These are phyloP conservation scores for Leptographium radiaticola DNA, from an alignment of 2,329 filamentous ascomycete genomes.

Conservation along the genomic window DNA sequence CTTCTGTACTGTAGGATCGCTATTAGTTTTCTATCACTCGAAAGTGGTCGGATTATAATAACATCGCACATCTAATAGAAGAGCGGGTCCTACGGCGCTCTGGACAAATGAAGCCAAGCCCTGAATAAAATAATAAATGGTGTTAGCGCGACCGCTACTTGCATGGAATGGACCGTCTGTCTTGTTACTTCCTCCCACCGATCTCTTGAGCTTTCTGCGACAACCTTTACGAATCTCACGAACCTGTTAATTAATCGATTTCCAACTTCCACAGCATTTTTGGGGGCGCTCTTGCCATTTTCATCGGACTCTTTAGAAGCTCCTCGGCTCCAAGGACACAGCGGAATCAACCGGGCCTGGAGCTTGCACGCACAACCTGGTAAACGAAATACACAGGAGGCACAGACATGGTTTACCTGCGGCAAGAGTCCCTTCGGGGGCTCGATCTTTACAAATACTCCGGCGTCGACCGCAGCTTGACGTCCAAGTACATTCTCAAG, in stretches of 20 bases:
- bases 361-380: background rate
- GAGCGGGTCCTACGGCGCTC: no score
- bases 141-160: background rate
- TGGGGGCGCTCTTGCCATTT: background rate
- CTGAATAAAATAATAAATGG: background rate
- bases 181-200: background rate
- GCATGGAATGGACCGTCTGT: no score
- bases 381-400: background rate
- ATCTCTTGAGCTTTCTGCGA: background rate
- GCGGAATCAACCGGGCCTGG: background rate
- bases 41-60: no score
- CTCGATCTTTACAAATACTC: conserved; percentile 95
- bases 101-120: background rate
- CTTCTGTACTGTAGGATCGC: background rate
- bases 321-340: background rate
- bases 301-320: background rate
- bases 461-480: conserved; percentile 75
- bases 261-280: background rate
- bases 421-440: conserved; percentile 76
- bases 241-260: background rate
- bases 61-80: no score
- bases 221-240: background rate
- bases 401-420: conserved; percentile 75
- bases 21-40: no score
- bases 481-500: conserved; percentile 89